Percentiles rank a stretch among this genome's conserved stretches.
Evolutionary conservation across 768 basidiomycete genomes (phyloP).

Genomic region (Boletus vinaceobasis): DNA sequence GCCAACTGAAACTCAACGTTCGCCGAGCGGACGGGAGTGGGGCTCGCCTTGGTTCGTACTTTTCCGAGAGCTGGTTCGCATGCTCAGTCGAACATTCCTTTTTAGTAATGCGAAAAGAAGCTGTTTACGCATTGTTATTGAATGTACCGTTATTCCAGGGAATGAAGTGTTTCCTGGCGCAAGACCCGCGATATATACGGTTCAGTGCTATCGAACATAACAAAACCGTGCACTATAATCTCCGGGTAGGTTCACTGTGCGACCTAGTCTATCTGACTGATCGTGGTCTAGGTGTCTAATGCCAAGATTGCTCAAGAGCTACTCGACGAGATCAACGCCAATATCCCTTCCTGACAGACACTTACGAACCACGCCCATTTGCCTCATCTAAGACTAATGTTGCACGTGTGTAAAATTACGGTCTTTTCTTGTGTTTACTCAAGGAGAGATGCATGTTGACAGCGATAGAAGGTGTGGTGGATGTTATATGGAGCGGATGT

Average conservation of each 20-base stretch:
- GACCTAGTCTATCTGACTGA: not conserved
- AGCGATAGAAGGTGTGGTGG: conserved; percentile 21
- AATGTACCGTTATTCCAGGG: conserved; percentile 76
- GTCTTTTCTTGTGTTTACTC: conserved; percentile 28
- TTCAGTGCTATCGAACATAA: conserved; percentile 70
- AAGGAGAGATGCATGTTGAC: conserved; percentile 22
- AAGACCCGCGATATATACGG: conserved; percentile 76
- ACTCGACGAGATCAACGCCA: conserved; percentile 49
- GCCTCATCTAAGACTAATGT: conserved; percentile 34
- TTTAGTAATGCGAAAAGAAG: conserved; percentile 83
- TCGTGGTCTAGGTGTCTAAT: conserved; percentile 50
- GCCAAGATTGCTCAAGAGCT: conserved; percentile 71
- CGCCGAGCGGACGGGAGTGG: conserved; percentile 58
- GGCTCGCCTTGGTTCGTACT: conserved; percentile 57
- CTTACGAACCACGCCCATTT: conserved; percentile 17
- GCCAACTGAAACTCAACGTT: conserved; percentile 68
- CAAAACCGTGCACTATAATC: conserved; percentile 64
- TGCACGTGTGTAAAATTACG: conserved; percentile 31
- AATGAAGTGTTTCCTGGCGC: conserved; percentile 69
- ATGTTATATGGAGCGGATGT: conserved; percentile 13
- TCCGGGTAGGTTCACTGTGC: conserved; percentile 51
- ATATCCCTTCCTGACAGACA: conserved; percentile 37
- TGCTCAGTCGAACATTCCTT: conserved; percentile 7
- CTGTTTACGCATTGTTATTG: conserved; percentile 68
- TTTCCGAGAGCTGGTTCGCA: not conserved